Evolutionary conservation across 495 filamentous ascomycete genomes (phyloP), one percentile per base, ranked within the genome.

Genomic region (Trichocladium antarcticum): DNA sequence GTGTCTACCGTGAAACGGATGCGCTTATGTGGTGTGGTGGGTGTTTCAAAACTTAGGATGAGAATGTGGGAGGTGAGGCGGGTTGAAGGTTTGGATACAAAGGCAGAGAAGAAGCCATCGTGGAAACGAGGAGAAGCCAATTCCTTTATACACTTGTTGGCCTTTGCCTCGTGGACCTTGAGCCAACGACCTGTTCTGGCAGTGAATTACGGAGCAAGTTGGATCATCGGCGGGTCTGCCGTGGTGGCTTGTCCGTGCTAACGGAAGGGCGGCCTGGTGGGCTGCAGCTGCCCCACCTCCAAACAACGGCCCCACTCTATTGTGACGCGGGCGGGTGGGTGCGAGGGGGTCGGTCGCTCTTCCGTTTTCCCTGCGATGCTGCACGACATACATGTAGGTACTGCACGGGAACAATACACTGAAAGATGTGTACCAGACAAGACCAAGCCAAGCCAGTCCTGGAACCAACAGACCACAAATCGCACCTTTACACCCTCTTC

Each of bases 291-390:
- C 48, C 35, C 40, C 40, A 44, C 48, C 35, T n/a, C 34, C 40
- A 16, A 31, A 32, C 35, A 14, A 27, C 4, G 3, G 48, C 41
- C 42, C 49, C 49, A 41, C 49, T 29, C 24, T 17, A 34, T 22
- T 45, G 41, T 35, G 42, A 35, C 49, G 40, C 17, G 24, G 31
- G 24, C 19, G 22, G 37, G 37, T 37, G n/a, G 31, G 20, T 19
- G 37, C 22, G 2, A 35, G 22, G 16, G 31, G 20, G 20, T 21
- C 38, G 19, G 36, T 42, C 49, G 42, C 49, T 9, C 36, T 41
- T 52, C 49, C 49, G 49, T 52, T 46, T 52, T 42, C 24, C 9
- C n/a, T 36, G 24, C 28, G 15, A 21, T 15, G 16, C 37, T 27
- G 19, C 27, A n/a, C n/a, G n/a, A n/a, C n/a, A n/a, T n/a, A n/a